A percentile compares a stretch with the other conserved stretches of the same genome.
Conservation (phyloP, 2,329 filamentous ascomycete species). For the Colletotrichum gigasporum region DNA sequence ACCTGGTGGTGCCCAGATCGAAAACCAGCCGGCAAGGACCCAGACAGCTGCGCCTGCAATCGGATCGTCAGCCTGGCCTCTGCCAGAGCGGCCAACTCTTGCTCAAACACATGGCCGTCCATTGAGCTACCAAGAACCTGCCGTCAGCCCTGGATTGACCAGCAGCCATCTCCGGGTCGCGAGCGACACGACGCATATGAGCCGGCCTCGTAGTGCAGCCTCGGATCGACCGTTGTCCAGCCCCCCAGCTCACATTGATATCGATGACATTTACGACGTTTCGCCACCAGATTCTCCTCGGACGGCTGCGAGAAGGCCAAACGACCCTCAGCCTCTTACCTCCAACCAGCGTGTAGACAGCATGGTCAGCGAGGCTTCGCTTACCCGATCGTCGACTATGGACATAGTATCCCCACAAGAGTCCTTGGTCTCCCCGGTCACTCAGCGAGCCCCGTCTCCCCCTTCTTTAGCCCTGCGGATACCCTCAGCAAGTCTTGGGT, state of each 20-base stretch:
- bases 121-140: conserved; percentile 22
- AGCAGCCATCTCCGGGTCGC: conserved; percentile 24
- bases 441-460: background rate
- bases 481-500: conserved; percentile 36
- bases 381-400: background rate
- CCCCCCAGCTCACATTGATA: conserved; percentile 32
- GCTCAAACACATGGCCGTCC: conserved; percentile 25
- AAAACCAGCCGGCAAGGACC: conserved; percentile 36
- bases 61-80: conserved; percentile 25
- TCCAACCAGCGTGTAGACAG: conserved; percentile 6
- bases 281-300: conserved; percentile 56
- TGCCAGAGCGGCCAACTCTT: conserved; percentile 12
- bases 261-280: conserved; percentile 56
- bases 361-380: conserved; percentile 1
- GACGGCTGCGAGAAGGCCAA: conserved; percentile 30
- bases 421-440: background rate
- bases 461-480: conserved; percentile 41
- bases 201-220: conserved; percentile 24
- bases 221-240: conserved; percentile 20
- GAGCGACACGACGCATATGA: conserved; percentile 26
- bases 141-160: background rate
- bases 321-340: background rate
- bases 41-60: conserved; percentile 32
- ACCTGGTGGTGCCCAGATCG: conserved; percentile 39
- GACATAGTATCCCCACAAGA: background rate